Evolutionary conservation across 108 stramenopile genomes (phyloP).

Genomic region (Cyclotella distinguenda): DNA sequence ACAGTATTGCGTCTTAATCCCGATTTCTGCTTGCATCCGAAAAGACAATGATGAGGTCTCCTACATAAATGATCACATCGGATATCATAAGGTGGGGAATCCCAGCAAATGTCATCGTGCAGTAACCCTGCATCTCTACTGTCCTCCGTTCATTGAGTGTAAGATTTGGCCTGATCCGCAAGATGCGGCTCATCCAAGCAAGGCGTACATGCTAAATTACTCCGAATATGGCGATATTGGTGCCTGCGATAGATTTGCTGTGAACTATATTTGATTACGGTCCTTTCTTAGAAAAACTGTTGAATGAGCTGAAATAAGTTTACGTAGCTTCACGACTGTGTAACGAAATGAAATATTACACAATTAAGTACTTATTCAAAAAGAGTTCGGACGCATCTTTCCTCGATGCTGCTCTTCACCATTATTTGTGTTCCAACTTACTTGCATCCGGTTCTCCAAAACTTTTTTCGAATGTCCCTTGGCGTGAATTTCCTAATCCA

Average conservation of each 20-base stretch:
- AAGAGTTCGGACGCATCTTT: background rate
- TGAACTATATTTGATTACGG: conserved; percentile 22
- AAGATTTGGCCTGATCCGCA: conserved; percentile 64
- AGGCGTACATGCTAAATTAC: conserved; percentile 43
- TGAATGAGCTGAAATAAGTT: too few relatives aligned
- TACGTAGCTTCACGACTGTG: too few relatives aligned
- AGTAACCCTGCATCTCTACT: conserved; percentile 87
- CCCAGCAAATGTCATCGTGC: conserved; percentile 44
- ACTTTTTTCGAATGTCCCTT: conserved; percentile 52
- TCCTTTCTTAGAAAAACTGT: too few relatives aligned
- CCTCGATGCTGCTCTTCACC: background rate
- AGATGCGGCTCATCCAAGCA: conserved; percentile 21
- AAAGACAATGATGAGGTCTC: conserved; percentile 47
- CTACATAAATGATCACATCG: conserved; percentile 78
- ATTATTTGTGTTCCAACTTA: conserved; percentile 43
- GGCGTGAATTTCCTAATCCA: conserved; percentile 45
- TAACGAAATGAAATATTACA: too few relatives aligned
- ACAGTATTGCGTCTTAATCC: too few relatives aligned
- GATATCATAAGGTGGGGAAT: conserved; percentile 86
- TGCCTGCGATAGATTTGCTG: conserved; percentile 29
- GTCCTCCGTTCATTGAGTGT: conserved; percentile 81
- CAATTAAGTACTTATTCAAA: too few relatives aligned
- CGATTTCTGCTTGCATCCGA: background rate
- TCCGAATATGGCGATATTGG: conserved; percentile 45
- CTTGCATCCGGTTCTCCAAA: conserved; percentile 76